Conservation (phyloP, 441 rosid species). For the Bocquillonia castaneifolia region DNA sequence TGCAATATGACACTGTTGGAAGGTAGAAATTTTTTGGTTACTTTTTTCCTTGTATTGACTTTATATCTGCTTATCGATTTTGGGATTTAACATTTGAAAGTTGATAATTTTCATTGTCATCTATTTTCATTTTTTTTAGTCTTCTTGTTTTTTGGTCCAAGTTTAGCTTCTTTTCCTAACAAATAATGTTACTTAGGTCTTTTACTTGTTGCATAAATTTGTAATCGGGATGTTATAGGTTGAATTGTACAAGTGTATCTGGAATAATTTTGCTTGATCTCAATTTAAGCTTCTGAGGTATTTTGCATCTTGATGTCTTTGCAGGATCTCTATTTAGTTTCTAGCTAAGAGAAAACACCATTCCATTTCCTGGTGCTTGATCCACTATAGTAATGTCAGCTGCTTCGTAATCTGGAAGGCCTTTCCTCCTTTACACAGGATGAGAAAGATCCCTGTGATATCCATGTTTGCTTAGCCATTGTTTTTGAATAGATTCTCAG, state of each 20-base stretch:
- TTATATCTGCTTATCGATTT: not conserved
- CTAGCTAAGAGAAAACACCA: not conserved
- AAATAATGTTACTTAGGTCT: not conserved
- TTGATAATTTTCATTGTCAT: not conserved
- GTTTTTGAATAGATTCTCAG: not conserved
- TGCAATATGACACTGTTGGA: not conserved
- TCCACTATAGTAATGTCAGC: not conserved
- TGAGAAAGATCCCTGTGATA: not conserved
- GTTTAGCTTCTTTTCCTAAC: not conserved
- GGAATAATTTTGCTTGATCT: not conserved
- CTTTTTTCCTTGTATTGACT: not conserved
- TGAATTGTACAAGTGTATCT: not conserved
- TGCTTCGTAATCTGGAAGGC: not conserved
- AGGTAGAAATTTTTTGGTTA: slow-evolving; percentile 3
- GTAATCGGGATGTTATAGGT: no score
- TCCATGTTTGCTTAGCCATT: not conserved
- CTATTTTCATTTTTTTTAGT: not conserved
- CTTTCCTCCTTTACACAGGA: not conserved
- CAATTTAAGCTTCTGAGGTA: not conserved
- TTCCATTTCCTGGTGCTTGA: not conserved
- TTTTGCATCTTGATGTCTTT: not conserved
- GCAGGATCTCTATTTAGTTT: not conserved
- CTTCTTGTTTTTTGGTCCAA: not conserved
- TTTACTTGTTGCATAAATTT: no score
- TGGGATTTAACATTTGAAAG: not conserved